Evolutionary conservation across 2,329 filamentous ascomycete species (phyloP).

Genomic region (Amylocarpus encephaloides): DNA sequence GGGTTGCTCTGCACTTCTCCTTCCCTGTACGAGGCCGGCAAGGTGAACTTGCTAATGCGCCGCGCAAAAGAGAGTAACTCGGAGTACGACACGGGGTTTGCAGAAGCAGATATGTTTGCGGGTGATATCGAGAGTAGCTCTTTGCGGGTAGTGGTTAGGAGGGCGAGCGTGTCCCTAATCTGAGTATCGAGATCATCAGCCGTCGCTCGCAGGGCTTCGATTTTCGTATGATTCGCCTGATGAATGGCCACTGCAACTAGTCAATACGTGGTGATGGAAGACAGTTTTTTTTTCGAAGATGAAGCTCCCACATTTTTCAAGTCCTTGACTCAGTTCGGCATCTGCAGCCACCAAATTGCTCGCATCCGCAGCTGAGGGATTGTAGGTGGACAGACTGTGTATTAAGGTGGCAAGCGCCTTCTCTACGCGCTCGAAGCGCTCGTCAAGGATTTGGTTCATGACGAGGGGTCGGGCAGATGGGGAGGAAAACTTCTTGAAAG

Average conservation of each 20-base stretch:
- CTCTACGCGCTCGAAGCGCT: constrained; percentile 60
- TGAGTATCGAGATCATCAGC: constrained; percentile 62
- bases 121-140: constrained; percentile 61
- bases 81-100: constrained; percentile 57
- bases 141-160: constrained; percentile 66
- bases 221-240: constrained; percentile 65
- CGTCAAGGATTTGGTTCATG: constrained; percentile 59
- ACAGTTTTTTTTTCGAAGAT: no score
- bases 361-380: constrained; percentile 62
- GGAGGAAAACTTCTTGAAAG: no score
- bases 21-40: constrained; percentile 42
- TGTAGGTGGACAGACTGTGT: constrained; percentile 76
- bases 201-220: constrained; percentile 61
- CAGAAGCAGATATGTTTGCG: constrained; percentile 46
- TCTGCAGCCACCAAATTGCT: constrained; percentile 67
- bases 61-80: constrained; percentile 73
- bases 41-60: constrained; percentile 72
- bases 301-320: constrained; percentile 52
- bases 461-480: constrained; percentile 2
- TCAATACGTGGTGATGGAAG: no score
- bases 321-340: constrained; percentile 55
- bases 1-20: constrained; percentile 8
- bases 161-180: constrained; percentile 63
- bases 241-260: constrained; percentile 56
- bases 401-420: constrained; percentile 62